Conservation (phyloP, 495 filamentous ascomycete genomes). For the Bacidia rubella region DNA sequence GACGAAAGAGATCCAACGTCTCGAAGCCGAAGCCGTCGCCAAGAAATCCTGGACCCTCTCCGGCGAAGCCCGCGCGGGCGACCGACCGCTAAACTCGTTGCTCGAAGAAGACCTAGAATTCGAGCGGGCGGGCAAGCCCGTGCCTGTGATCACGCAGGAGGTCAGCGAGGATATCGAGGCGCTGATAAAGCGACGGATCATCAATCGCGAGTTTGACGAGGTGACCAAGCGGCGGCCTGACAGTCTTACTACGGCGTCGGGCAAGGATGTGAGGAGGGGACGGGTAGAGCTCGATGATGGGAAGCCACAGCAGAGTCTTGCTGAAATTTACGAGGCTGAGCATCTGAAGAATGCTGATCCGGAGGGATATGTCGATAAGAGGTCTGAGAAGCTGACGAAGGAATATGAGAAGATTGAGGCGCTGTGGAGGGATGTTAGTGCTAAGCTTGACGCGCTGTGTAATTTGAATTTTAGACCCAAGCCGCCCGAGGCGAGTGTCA, state of each 20-base stretch:
- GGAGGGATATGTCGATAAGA: slow-evolving; percentile 61
- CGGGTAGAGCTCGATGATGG: slow-evolving; percentile 71
- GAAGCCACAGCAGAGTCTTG: slow-evolving; percentile 74
- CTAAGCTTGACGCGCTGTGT: slow-evolving; percentile 72
- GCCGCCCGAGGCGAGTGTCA: slow-evolving; percentile 60
- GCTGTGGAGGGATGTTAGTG: slow-evolving; percentile 71
- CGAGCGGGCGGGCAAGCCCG: slow-evolving; percentile 87
- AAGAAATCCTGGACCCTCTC: slow-evolving; percentile 85
- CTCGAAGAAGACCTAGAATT: slow-evolving; percentile 94
- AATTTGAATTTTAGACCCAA: slow-evolving; percentile 95
- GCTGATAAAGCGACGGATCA: slow-evolving; percentile 84
- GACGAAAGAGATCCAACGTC: slow-evolving; percentile 73
- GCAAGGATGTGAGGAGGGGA: slow-evolving; percentile 43
- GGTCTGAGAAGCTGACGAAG: slow-evolving; percentile 65
- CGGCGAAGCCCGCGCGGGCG: slow-evolving; percentile 73
- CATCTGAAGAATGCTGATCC: slow-evolving; percentile 68
- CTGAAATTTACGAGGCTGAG: slow-evolving; percentile 89
- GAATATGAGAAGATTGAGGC: slow-evolving; percentile 76
- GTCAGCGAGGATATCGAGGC: slow-evolving; percentile 85
- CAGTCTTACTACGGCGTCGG: slow-evolving; percentile 42
- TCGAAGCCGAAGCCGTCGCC: slow-evolving; percentile 80
- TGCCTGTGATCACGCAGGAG: slow-evolving; percentile 89
- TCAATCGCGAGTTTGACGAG: slow-evolving; percentile 88
- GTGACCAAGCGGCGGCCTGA: slow-evolving; percentile 68
- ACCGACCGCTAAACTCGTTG: slow-evolving; percentile 78